Base-by-base conservation (phyloP, 2,329 filamentous ascomycete genomes). In the Chrysoporthe deuterocubensis region DNA sequence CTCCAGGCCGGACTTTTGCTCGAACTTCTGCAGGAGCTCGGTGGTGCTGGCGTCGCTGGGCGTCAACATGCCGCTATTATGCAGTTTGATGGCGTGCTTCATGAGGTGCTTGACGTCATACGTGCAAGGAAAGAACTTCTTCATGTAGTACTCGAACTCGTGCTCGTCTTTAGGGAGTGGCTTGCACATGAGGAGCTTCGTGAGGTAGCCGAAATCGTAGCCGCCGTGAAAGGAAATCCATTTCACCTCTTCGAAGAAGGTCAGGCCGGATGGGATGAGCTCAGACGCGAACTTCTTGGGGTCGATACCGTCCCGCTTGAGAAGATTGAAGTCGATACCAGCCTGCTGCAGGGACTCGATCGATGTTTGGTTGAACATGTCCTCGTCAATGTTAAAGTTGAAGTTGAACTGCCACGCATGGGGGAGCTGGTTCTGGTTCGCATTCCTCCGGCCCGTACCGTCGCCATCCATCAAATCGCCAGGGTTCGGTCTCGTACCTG, bases 341-440 rank as follows among this genome's bases (percentile, higher is more conserved):
- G 93, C 93, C 74, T 93, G 91, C 73, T 93, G 90, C 26, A 98
- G 86, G 73, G 97, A 93, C 72, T 96, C 92, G 72, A 97, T 97
- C 18, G 94, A 97, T 67, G 94, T 92, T 77, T 97, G 92, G 71
- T 96, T 96, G 81, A 96, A 98, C 96, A 99, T 99, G 80, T 99
- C 96, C 50, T 95, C 89, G 72, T 96, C 92, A 11, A 97, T 85
- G 1, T 93, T 96, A 79, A 98, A 99, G 74, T 94, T 91, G 81
- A 99, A 99, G 84, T 99, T 98, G 85, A 99, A 99, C 74, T 97
- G 95, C 96, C 96, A 99, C 21, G 95, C 96, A 76, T 92, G 96
- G 18, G 93, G 95, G 68, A 93, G 89, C 61, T 87, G 85, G 69
- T 79, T 74, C 67, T 80, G 83, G 62, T 72, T 78, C 26, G 77